A percentile compares a stretch with the other conserved stretches of the same genome.
phyloP scores from a whole-genome alignment of 441 rosid genomes.

The Gossypium davidsonii region DNA sequence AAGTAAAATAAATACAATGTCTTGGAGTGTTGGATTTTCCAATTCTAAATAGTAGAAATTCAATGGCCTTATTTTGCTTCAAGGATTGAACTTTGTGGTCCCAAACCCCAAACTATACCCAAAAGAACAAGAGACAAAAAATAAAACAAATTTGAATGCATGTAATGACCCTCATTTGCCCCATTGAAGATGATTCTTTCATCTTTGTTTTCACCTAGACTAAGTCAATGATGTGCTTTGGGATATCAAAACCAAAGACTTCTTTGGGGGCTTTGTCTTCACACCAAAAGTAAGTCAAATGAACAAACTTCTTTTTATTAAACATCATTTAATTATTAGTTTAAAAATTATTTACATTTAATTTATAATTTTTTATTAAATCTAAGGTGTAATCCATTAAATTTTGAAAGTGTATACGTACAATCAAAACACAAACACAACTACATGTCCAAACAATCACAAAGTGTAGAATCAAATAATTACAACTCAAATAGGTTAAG shows the following conservation, averaged over 20 bases:
- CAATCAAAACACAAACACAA: no score
- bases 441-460: no score
- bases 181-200: background rate
- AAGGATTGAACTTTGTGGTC: constrained; percentile 1
- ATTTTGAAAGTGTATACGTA: no score
- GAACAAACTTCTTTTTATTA: background rate
- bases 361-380: no score
- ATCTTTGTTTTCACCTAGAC: constrained; percentile 11
- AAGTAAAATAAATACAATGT: background rate
- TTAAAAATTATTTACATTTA: background rate
- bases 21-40: background rate
- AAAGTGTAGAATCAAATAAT: no score
- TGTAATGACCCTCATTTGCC: background rate
- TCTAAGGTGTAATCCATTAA: no score
- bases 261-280: background rate
- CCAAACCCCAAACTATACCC: background rate
- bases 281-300: background rate
- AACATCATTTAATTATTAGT: no score
- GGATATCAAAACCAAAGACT: background rate
- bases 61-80: background rate
- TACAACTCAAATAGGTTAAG: no score
- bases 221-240: constrained; percentile 3
- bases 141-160: background rate
- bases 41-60: background rate
- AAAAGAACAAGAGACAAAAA: background rate